Conservation (phyloP, 1,284 basidiomycete genomes). For the Malassezia yamatoensis region DNA sequence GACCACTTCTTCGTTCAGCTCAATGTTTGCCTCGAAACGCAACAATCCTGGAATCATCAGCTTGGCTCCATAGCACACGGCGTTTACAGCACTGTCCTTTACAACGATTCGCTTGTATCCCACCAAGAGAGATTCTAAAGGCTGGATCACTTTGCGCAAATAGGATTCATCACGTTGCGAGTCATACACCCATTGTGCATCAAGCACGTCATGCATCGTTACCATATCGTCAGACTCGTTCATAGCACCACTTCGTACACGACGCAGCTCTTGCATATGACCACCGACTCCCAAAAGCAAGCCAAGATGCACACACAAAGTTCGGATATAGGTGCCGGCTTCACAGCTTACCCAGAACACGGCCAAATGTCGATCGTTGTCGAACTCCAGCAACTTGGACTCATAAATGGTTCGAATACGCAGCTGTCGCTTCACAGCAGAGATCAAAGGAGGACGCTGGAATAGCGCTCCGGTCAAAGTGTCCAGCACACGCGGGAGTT, state of each 20-base stretch:
- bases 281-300: conserved; percentile 90
- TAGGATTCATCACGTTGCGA: conserved; percentile 98
- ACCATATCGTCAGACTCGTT: conserved; percentile 97
- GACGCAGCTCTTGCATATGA: conserved; percentile 96
- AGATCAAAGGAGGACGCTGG: conserved; percentile 96
- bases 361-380: conserved; percentile 89
- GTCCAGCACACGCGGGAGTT: conserved; percentile 83
- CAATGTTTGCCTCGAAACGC: conserved; percentile 91
- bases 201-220: conserved; percentile 98
- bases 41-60: conserved; percentile 98
- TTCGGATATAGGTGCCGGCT: conserved; percentile 96
- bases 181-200: conserved; percentile 98
- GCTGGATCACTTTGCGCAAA: conserved; percentile 85
- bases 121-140: conserved; percentile 82
- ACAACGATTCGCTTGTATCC: conserved; percentile 99
- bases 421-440: conserved; percentile 95
- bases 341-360: conserved; percentile 99
- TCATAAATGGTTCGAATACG: conserved; percentile 96
- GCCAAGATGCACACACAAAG: conserved; percentile 92
- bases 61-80: conserved; percentile 98
- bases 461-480: conserved; percentile 96
- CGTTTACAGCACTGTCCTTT: conserved; percentile 97
- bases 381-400: conserved; percentile 90
- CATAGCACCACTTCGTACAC: conserved; percentile 90
- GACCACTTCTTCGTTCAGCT: conserved; percentile 91